These are phyloP conservation scores for Vinca minor DNA, from an alignment of 257 asterid genomes.

Conservation along the genomic window DNA sequence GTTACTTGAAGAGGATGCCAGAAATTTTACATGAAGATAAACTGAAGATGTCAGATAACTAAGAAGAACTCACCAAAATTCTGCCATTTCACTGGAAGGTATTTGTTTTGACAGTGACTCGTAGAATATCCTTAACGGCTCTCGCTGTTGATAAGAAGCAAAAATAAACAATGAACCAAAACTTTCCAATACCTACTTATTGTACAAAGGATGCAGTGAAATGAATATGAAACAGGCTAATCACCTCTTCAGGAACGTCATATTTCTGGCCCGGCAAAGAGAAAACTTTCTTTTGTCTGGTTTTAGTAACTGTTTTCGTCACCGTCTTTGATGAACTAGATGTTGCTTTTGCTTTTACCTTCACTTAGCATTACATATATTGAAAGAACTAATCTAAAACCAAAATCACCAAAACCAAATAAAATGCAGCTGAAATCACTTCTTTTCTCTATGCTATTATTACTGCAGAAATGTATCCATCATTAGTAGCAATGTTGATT, in stretches of 20 bases:
- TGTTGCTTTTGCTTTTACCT: conserved; percentile 46
- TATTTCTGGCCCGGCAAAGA: conserved; percentile 85
- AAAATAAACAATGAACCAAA: conserved; percentile 9
- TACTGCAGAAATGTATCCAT: not conserved
- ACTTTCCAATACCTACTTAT: conserved; percentile 6
- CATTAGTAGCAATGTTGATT: not conserved
- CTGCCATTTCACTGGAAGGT: conserved; percentile 96
- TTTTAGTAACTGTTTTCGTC: conserved; percentile 44
- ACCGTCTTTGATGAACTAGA: conserved; percentile 43
- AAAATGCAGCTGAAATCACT: not conserved
- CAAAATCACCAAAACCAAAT: not conserved
- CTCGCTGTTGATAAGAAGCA: conserved; percentile 51
- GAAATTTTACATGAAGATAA: not conserved
- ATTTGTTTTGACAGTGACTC: conserved; percentile 80
- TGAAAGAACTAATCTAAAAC: conserved; percentile 19
- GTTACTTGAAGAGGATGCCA: no score
- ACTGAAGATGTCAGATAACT: not conserved
- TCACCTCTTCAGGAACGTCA: conserved; percentile 91
- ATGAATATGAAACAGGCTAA: conserved; percentile 7
- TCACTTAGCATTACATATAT: conserved; percentile 39
- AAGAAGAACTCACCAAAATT: conserved; percentile 59
- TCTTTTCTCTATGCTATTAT: not conserved
- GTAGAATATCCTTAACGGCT: conserved; percentile 78
- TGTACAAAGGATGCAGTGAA: not conserved
- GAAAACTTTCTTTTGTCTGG: conserved; percentile 69